A percentile compares a stretch with the other conserved stretches of the same genome.
Conservation (phyloP, 2,329 filamentous ascomycete genomes). For the Penicillium palitans region DNA sequence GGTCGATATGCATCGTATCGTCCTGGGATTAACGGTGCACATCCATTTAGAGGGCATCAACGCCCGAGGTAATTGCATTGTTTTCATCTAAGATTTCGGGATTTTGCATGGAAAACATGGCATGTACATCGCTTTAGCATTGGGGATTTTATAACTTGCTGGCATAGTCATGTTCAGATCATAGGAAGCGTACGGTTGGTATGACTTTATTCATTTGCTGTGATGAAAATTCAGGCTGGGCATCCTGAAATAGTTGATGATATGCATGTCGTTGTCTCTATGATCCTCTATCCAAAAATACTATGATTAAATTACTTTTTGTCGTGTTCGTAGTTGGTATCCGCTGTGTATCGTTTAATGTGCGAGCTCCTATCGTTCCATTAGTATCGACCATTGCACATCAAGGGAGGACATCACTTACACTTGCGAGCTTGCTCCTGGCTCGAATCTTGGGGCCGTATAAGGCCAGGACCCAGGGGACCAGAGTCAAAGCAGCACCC, state of each 20-base stretch:
- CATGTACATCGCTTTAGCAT: slow-evolving; percentile 1
- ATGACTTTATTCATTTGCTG: neutral
- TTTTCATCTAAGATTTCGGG: neutral
- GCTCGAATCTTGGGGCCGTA: slow-evolving; percentile 74
- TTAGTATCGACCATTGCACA: slow-evolving; percentile 1
- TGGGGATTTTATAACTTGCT: neutral
- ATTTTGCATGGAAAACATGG: neutral
- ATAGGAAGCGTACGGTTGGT: neutral
- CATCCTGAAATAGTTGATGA: neutral
- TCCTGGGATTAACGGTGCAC: slow-evolving; percentile 6
- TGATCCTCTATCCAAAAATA: neutral
- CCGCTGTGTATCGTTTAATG: slow-evolving; percentile 8
- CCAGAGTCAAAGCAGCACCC: slow-evolving; percentile 64
- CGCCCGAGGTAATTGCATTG: slow-evolving; percentile 12
- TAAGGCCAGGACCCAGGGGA: slow-evolving; percentile 84
- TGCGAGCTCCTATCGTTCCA: slow-evolving; percentile 19
- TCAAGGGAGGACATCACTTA: slow-evolving; percentile 33
- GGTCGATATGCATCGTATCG: slow-evolving; percentile 21
- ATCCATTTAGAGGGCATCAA: slow-evolving; percentile 8
- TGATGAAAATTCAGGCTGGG: neutral
- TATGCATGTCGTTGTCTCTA: slow-evolving; percentile 8
- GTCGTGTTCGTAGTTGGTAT: neutral
- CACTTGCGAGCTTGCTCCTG: slow-evolving; percentile 73
- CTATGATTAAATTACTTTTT: slow-evolving; percentile 8
- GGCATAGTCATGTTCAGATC: neutral